Base-by-base conservation (phyloP, 2,329 filamentous ascomycete species). In the Drechslerella stenobrocha region DNA sequence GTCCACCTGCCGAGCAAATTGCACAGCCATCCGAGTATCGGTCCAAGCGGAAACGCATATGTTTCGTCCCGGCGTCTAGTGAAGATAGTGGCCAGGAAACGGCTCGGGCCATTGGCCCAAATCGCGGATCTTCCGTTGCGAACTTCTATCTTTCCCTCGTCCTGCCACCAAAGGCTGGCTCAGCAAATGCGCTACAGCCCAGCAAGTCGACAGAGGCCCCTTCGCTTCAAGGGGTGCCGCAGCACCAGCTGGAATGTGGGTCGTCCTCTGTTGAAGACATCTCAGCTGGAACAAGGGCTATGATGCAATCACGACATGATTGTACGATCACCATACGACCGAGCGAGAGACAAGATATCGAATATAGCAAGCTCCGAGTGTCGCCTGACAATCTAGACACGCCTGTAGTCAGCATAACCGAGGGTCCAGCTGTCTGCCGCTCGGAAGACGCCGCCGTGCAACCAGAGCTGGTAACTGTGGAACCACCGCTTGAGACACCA, bases 71-170 rank as follows among this genome's bases (percentile, higher is more conserved):
- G 20, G 83, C 63, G 1, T 60, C 63, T 18, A 20, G 11, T 45
- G 55, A 67, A 11, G 45, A 52, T 28, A 45, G 32, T 6, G 23
- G 46, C 51, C 50, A 67, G n/a, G 35, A 67, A 34, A 44, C 63
- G 55, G 63, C 50, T 67, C 63, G 55, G 63, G 55, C 55, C 22
- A 60, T 34, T 53, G 40, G 46, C 42, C 53, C 63, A 60, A 55
- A 34, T 46, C 63, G 44, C 51, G 40, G 75, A 6, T 63, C 71
- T 11, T 74, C 75, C 24, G 74, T 83, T 30, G 80, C 83, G 0
- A 83, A 88, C 58, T 76, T 83, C 45, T 89, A 90, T 72, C 80
- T 88, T 23, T 83, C 81, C 65, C 80, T 89, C 63, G 87, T 89
- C 18, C 77, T 88, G n/a, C 79, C 79, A 0, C 51, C 63, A 18